Evolutionary conservation across 768 basidiomycete species (phyloP).

Genomic region (Trametes meyenii): DNA sequence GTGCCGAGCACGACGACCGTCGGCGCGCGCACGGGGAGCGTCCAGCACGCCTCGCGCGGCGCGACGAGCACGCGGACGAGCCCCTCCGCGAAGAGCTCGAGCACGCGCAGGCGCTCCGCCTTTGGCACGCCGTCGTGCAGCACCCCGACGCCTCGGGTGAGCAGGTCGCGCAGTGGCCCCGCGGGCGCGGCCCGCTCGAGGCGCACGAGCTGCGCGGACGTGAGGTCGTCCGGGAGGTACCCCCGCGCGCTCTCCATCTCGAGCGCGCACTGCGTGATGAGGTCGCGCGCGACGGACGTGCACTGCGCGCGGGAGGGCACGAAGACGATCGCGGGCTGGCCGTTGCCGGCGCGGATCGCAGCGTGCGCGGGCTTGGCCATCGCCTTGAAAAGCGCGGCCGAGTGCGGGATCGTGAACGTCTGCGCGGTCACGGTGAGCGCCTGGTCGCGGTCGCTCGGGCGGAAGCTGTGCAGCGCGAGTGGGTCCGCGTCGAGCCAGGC

Average conservation of each 20-base stretch:
- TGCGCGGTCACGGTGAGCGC: conserved; percentile 68
- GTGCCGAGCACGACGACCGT: conserved; percentile 91
- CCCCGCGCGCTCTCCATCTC: conserved; percentile 69
- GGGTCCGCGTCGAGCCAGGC: conserved; percentile 79
- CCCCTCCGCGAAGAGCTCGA: conserved; percentile 83
- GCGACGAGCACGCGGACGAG: conserved; percentile 79
- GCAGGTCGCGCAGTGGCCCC: conserved; percentile 59
- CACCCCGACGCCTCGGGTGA: conserved; percentile 87
- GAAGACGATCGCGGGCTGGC: conserved; percentile 73
- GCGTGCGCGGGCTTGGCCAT: conserved; percentile 91
- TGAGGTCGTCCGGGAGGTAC: conserved; percentile 57
- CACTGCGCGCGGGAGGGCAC: conserved; percentile 87
- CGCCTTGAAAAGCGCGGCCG: conserved; percentile 82
- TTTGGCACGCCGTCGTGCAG: conserved; percentile 75
- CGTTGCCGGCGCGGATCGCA: conserved; percentile 56
- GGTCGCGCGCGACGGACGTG: conserved; percentile 69
- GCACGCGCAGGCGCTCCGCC: conserved; percentile 68
- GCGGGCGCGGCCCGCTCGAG: conserved; percentile 65
- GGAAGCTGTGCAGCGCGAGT: conserved; percentile 70
- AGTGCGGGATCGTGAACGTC: conserved; percentile 85
- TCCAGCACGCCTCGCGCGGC: conserved; percentile 86
- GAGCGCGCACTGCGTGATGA: conserved; percentile 86
- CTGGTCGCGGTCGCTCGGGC: conserved; percentile 82
- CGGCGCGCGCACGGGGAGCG: conserved; percentile 79
- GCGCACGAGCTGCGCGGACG: conserved; percentile 59